A percentile compares a stretch with the other conserved stretches of the same genome.
These are phyloP conservation scores for Mucor indicus DNA, from an alignment of 371 early-diverging fungal genomes.

Conservation along the genomic window DNA sequence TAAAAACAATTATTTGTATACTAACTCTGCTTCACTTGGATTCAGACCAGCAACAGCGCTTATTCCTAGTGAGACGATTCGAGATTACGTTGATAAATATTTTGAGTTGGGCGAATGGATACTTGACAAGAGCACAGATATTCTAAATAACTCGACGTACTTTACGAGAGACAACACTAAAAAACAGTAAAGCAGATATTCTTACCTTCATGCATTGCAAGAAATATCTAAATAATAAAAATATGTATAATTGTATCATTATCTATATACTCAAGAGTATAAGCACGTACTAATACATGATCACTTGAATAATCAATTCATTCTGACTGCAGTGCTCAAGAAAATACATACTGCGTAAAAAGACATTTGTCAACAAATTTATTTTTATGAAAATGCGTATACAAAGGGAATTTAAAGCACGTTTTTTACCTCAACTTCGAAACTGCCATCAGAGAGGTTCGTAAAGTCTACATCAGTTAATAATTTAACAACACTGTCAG, in stretches of 20 bases:
- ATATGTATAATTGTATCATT: no score
- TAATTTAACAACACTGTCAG: slow-evolving; percentile 41
- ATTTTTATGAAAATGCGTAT: no score
- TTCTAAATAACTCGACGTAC: slow-evolving; percentile 54
- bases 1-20: not conserved
- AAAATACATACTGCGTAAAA: no score
- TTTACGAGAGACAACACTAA: slow-evolving; percentile 52
- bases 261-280: no score
- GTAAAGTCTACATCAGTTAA: slow-evolving; percentile 51
- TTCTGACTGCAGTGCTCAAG: no score
- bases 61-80: slow-evolving; percentile 54
- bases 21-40: no score
- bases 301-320: no score
- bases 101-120: slow-evolving; percentile 67
- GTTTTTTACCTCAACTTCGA: slow-evolving; percentile 11
- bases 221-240: no score
- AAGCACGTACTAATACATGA: no score
- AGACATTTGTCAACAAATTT: no score
- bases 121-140: slow-evolving; percentile 56
- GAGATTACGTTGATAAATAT: slow-evolving; percentile 55
- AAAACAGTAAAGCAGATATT: slow-evolving; percentile 13
- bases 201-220: no score
- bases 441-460: slow-evolving; percentile 15
- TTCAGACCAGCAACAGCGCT: slow-evolving; percentile 55
- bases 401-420: slow-evolving; percentile 6